These are phyloP conservation scores for Malus hybrid DNA, from an alignment of 331 rosid species.

Conservation along the genomic window DNA sequence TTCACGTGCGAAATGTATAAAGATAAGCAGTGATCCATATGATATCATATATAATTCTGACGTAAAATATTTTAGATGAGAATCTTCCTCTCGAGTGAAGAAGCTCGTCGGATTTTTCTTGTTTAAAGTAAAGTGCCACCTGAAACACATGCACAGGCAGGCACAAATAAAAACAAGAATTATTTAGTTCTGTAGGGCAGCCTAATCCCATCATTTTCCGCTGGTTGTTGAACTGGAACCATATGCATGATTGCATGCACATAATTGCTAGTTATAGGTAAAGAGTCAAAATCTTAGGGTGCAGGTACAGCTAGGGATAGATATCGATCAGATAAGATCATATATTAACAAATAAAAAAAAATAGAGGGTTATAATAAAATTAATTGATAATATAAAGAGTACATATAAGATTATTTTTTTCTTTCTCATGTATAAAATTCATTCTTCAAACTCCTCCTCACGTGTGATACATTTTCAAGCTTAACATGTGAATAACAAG, in stretches of 20 bases:
- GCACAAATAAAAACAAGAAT: neutral
- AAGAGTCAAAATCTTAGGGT: neutral
- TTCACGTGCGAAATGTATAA: neutral
- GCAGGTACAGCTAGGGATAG: neutral
- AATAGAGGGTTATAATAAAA: too few relatives aligned
- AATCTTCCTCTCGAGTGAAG: neutral
- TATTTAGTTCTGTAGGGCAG: neutral
- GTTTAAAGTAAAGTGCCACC: neutral
- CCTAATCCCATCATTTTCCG: neutral
- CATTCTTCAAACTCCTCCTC: too few relatives aligned
- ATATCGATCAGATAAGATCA: neutral
- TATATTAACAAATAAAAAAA: too few relatives aligned
- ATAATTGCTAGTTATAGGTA: neutral
- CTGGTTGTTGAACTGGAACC: neutral
- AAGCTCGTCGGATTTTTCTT: neutral
- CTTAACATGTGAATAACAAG: fast-evolving
- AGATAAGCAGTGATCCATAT: neutral
- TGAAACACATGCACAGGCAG: neutral
- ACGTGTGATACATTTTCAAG: too few relatives aligned
- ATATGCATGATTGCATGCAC: neutral
- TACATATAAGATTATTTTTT: too few relatives aligned
- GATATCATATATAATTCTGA: too few relatives aligned
- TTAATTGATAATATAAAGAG: too few relatives aligned
- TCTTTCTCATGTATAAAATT: too few relatives aligned
- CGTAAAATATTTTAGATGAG: too few relatives aligned